A percentile compares a stretch with the other conserved stretches of the same genome.
These are phyloP conservation scores for Solanum virginianum DNA, from an alignment of 257 asterid genomes.

Conservation along the genomic window DNA sequence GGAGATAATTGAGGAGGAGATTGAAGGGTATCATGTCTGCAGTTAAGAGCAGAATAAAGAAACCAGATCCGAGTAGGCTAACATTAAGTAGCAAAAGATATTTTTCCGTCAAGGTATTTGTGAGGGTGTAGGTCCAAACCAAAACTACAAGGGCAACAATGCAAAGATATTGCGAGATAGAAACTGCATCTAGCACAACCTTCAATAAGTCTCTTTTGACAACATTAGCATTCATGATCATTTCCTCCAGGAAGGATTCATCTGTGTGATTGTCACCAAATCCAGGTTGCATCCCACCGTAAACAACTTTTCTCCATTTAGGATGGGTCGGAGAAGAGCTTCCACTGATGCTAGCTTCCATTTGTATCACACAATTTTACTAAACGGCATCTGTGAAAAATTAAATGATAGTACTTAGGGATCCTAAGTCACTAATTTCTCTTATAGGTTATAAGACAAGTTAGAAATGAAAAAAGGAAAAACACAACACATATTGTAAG, in stretches of 20 bases:
- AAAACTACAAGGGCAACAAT: constrained; percentile 72
- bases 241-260: constrained; percentile 74
- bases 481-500: not conserved
- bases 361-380: constrained; percentile 1
- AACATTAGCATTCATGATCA: constrained; percentile 96
- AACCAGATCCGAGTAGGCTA: constrained; percentile 59
- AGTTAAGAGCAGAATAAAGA: constrained; percentile 53
- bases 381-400: not conserved
- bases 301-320: constrained; percentile 84
- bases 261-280: constrained; percentile 84
- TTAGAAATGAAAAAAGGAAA: not conserved
- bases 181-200: constrained; percentile 75
- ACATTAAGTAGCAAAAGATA: constrained; percentile 52
- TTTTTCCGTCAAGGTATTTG: constrained; percentile 36
- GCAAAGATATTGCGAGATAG: constrained; percentile 85
- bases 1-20: constrained; percentile 41
- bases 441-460: not conserved
- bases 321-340: constrained; percentile 26
- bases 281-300: constrained; percentile 95
- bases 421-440: not conserved
- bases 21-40: constrained; percentile 46
- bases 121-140: constrained; percentile 81
- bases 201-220: constrained; percentile 74
- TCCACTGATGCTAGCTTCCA: constrained; percentile 27
- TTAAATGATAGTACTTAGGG: no score